These are phyloP conservation scores for Neophaeococcomyces mojaviensis DNA, from an alignment of 2,329 filamentous ascomycete genomes.

Conservation along the genomic window DNA sequence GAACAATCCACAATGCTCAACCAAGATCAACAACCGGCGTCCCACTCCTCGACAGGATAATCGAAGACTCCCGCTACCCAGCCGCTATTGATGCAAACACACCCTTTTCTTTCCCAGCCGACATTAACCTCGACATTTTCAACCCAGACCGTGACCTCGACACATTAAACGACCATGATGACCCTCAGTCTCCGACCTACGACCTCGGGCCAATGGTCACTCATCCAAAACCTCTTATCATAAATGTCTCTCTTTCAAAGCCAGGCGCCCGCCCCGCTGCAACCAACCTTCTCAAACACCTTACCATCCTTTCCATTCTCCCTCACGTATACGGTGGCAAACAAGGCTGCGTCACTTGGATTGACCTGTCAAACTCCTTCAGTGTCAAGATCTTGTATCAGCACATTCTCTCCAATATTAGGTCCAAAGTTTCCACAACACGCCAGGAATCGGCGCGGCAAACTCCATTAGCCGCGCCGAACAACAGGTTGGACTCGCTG, in stretches of 20 bases:
- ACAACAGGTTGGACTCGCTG: background rate
- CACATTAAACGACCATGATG: constrained; percentile 1
- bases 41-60: constrained; percentile 39
- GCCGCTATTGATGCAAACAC: constrained; percentile 5
- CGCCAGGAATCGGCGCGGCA: constrained; percentile 26
- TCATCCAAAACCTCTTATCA: constrained; percentile 29
- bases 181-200: background rate
- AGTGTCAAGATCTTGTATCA: constrained; percentile 40
- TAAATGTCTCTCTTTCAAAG: constrained; percentile 47
- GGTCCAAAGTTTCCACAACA: background rate
- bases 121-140: constrained; percentile 8
- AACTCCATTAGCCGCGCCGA: background rate
- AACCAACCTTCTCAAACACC: constrained; percentile 51
- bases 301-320: constrained; percentile 46
- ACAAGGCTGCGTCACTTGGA: constrained; percentile 44
- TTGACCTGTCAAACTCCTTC: constrained; percentile 52
- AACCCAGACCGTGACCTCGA: background rate
- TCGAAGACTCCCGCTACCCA: constrained; percentile 30
- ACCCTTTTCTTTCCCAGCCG: background rate
- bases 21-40: constrained; percentile 33
- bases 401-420: constrained; percentile 23
- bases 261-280: constrained; percentile 47
- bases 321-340: constrained; percentile 39
- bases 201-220: background rate
- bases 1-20: constrained; percentile 21